These are phyloP conservation scores for Aleurites moluccanus DNA, from an alignment of 441 rosid species.

Conservation along the genomic window DNA sequence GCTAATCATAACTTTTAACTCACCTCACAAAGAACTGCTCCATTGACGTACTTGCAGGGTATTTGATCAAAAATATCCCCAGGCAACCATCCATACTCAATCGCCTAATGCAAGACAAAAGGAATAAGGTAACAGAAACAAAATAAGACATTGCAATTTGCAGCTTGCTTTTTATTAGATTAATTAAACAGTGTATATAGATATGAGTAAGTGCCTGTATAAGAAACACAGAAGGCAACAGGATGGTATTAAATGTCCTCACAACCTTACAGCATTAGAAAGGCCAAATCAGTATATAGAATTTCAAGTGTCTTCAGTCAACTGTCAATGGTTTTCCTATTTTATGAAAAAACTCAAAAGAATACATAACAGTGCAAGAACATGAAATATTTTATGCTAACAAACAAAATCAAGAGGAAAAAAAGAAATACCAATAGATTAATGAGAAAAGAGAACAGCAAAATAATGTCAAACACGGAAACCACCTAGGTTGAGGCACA, in stretches of 20 bases:
- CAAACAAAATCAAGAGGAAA: too few relatives aligned
- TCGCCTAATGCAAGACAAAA: conserved; percentile 25
- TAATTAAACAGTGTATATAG: too few relatives aligned
- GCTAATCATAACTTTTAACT: conserved; percentile 12
- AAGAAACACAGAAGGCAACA: too few relatives aligned
- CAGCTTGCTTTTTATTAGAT: too few relatives aligned
- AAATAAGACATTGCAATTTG: not conserved
- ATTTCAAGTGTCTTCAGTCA: not conserved
- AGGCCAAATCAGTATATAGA: not conserved
- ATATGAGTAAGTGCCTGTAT: too few relatives aligned
- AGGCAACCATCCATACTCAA: conserved; percentile 34
- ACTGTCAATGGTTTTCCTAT: not conserved
- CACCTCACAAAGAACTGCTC: conserved; percentile 40
- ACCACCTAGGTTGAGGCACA: too few relatives aligned
- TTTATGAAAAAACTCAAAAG: not conserved
- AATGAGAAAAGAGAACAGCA: too few relatives aligned
- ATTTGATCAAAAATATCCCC: conserved; percentile 28
- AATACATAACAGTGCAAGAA: not conserved
- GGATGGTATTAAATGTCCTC: not conserved
- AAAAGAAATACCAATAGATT: too few relatives aligned
- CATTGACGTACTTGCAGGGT: conserved; percentile 34
- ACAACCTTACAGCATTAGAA: not conserved
- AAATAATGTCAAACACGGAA: too few relatives aligned
- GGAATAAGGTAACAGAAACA: not conserved
- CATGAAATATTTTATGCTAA: too few relatives aligned